Conservation (phyloP, 306 rosid species). For the Pueraria montana region DNA sequence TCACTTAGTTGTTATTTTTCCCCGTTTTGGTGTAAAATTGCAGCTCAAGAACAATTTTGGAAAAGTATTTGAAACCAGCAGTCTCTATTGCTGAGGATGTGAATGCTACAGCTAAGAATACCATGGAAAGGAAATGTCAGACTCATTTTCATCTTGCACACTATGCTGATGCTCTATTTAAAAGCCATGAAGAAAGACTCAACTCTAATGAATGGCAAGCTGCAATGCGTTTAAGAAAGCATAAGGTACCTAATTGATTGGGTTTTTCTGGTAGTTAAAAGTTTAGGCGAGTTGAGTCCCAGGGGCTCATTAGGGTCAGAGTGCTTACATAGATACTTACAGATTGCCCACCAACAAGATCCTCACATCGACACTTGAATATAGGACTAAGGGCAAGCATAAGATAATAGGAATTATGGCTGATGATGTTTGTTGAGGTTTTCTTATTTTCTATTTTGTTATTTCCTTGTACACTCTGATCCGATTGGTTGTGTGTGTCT, state of each 20-base stretch:
- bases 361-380: neutral
- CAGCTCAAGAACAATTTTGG: constrained; percentile 98
- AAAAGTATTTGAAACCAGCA: constrained; percentile 89
- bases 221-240: constrained; percentile 88
- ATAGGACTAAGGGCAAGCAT: neutral
- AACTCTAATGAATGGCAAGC: constrained; percentile 93
- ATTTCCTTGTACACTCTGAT: neutral
- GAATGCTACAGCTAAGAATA: constrained; percentile 62
- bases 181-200: constrained; percentile 92
- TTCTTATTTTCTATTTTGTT: neutral
- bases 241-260: constrained; percentile 69
- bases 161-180: constrained; percentile 90
- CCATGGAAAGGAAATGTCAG: constrained; percentile 72
- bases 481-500: neutral
- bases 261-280: neutral
- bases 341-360: no score
- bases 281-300: no score
- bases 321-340: no score
- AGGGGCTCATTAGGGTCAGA: no score
- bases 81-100: constrained; percentile 81
- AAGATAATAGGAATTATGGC: constrained; percentile 22
- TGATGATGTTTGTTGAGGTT: neutral
- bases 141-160: constrained; percentile 92
- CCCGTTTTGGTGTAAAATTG: constrained; percentile 46
- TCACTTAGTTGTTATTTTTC: constrained; percentile 33